These are phyloP conservation scores for Boletus rubroflammeus DNA, from an alignment of 768 basidiomycete genomes.

Conservation along the genomic window DNA sequence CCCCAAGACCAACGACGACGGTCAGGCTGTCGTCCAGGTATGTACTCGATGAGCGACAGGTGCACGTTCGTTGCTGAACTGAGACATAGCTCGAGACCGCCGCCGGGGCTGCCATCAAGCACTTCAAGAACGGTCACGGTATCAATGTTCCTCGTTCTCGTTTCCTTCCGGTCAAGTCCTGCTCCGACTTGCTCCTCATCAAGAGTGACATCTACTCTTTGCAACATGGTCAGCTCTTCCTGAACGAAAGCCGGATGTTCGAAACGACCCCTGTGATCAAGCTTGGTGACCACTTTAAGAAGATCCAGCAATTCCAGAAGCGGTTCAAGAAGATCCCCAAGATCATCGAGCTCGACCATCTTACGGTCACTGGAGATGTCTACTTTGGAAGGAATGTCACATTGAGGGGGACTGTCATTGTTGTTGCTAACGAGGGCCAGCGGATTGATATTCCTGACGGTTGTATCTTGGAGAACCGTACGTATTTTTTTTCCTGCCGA, in stretches of 20 bases:
- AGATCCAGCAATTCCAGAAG: conserved; percentile 67
- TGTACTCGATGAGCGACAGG: background rate
- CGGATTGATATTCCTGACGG: conserved; percentile 76
- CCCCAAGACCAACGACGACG: conserved; percentile 64
- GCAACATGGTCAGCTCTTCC: conserved; percentile 63
- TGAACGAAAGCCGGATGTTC: conserved; percentile 59
- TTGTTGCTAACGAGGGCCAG: conserved; percentile 76
- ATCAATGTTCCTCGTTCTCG: conserved; percentile 71
- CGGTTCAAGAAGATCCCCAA: conserved; percentile 74
- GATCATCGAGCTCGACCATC: conserved; percentile 70
- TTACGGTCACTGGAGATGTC: conserved; percentile 69
- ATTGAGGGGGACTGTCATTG: conserved; percentile 63
- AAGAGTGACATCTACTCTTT: conserved; percentile 69
- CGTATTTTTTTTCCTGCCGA: conserved; percentile 12
- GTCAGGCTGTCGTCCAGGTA: conserved; percentile 66
- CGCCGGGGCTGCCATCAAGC: conserved; percentile 72
- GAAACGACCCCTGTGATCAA: conserved; percentile 68
- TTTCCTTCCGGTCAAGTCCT: conserved; percentile 65
- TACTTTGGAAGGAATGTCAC: conserved; percentile 64
- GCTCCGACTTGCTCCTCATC: conserved; percentile 62
- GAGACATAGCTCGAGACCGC: conserved; percentile 61
- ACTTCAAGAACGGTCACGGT: conserved; percentile 62
- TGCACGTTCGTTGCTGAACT: background rate
- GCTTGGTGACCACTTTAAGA: conserved; percentile 76
- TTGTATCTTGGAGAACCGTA: conserved; percentile 65